Base-by-base conservation (phyloP, 2,329 filamentous ascomycete genomes). In the Verruconis gallopava region DNA sequence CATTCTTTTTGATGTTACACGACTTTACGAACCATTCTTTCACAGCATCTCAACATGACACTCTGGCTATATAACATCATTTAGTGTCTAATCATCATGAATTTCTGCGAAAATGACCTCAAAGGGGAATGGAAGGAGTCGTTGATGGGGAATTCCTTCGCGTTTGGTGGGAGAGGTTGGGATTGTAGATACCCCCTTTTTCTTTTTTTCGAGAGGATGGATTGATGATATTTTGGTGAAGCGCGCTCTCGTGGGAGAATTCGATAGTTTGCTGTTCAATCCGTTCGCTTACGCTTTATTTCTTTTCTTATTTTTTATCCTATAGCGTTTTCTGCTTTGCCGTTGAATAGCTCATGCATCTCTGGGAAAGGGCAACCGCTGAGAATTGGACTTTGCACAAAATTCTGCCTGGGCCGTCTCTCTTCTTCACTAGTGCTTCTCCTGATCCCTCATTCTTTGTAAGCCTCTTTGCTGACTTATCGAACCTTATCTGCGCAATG, bases 161-260 rank as follows among this genome's bases (percentile, higher is more conserved):
- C 21, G 14, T 4, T 40, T 40, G 12, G 33, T 40, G 25, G 12
- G 33, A 19, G 15, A 5, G 40, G 19, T 21, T 17, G 32, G 30
- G 19, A 25, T 30, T 42, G 19, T 37, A 42, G 39, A 42, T 42
- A 42, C 28, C 30, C 30, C 38, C 12, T 35, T 30, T 33, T 2
- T 21, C 25, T 21, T n/a, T 38, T 4, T 22, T 6, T n/a, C n/a
- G n/a, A n/a, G n/a, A n/a, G n/a, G n/a, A n/a, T 30, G 25, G 25
- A 30, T 9, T 30, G 25, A 9, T 30, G 25, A n/a, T 30, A n/a
- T 9, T 30, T 30, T 30, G n/a, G n/a, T n/a, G n/a, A n/a, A n/a
- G n/a, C n/a, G n/a, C n/a, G n/a, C n/a, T n/a, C n/a, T n/a, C n/a
- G n/a, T n/a, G n/a, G n/a, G n/a, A n/a, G n/a, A n/a, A n/a, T n/a